These are phyloP conservation scores for Candida sojae DNA, from an alignment of 1,139 yeast species.

Conservation along the genomic window DNA sequence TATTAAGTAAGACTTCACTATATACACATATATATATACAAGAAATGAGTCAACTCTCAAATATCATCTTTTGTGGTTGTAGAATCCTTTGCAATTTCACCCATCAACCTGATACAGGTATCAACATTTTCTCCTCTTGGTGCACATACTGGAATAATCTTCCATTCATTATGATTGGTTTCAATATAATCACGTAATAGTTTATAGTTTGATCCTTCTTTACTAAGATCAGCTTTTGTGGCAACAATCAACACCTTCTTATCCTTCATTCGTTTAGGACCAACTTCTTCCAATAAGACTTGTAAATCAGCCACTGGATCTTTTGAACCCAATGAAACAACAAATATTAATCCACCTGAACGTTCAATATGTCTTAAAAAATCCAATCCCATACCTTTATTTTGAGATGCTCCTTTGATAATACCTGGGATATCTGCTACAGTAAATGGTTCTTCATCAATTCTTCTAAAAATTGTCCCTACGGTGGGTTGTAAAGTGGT, in stretches of 20 bases:
- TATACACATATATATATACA: background rate
- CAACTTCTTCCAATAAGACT: constrained; percentile 68
- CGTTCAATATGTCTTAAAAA: constrained; percentile 91
- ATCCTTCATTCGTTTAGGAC: constrained; percentile 53
- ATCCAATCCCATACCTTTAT: constrained; percentile 92
- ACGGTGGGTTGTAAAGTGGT: constrained; percentile 91
- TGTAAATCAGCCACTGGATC: constrained; percentile 68
- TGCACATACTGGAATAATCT: constrained; percentile 84
- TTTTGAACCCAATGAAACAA: constrained; percentile 66
- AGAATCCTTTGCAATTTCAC: constrained; percentile 36
- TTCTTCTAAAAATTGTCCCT: constrained; percentile 75
- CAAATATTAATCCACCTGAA: constrained; percentile 86
- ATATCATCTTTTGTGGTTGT: background rate
- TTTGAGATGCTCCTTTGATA: constrained; percentile 79
- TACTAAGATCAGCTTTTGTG: constrained; percentile 83
- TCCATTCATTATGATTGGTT: constrained; percentile 50
- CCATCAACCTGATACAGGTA: constrained; percentile 69
- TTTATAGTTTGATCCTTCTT: constrained; percentile 46
- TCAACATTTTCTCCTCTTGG: constrained; percentile 70
- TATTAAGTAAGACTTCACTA: too few relatives aligned
- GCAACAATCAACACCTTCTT: constrained; percentile 78
- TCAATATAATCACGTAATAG: constrained; percentile 45
- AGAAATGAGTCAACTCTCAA: background rate
- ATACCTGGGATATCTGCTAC: constrained; percentile 99
- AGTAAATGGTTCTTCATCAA: constrained; percentile 75